A percentile compares a stretch with the other conserved stretches of the same genome.
Evolutionary conservation across 495 filamentous ascomycete species (phyloP).

Genomic region (Aspergillus diversus): DNA sequence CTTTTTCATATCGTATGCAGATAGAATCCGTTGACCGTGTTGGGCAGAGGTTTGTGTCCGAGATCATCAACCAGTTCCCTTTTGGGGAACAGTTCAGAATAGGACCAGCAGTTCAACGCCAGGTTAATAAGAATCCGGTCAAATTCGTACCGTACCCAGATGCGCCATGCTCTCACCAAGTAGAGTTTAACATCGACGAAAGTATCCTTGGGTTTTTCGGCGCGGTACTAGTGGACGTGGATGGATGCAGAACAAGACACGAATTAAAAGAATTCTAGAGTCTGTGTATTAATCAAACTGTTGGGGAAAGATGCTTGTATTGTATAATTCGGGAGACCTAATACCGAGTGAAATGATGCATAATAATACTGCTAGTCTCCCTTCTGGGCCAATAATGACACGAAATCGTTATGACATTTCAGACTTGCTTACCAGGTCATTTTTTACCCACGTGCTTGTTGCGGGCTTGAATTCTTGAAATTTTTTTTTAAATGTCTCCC

Average conservation of each 20-base stretch:
- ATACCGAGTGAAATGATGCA: constrained; percentile 3
- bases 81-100: background rate
- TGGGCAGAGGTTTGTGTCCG: constrained; percentile 1
- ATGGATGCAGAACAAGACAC: too few species aligned
- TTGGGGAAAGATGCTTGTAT: background rate
- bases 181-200: too few species aligned
- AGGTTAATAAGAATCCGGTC: too few species aligned
- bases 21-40: constrained; percentile 26
- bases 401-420: constrained; percentile 8
- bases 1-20: constrained; percentile 22
- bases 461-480: background rate
- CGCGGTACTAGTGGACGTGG: too few species aligned
- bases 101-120: background rate
- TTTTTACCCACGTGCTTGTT: background rate
- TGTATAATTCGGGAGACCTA: background rate
- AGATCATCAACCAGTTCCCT: background rate
- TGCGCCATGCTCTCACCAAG: too few species aligned
- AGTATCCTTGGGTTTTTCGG: too few species aligned
- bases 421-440: background rate
- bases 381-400: constrained; percentile 1
- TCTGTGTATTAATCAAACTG: background rate
- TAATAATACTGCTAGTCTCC: background rate
- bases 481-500: constrained; percentile 5
- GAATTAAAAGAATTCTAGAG: background rate
- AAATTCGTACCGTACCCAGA: too few species aligned